phyloP scores from a whole-genome alignment of 345 rosid genomes.

The Arabis alpina region DNA sequence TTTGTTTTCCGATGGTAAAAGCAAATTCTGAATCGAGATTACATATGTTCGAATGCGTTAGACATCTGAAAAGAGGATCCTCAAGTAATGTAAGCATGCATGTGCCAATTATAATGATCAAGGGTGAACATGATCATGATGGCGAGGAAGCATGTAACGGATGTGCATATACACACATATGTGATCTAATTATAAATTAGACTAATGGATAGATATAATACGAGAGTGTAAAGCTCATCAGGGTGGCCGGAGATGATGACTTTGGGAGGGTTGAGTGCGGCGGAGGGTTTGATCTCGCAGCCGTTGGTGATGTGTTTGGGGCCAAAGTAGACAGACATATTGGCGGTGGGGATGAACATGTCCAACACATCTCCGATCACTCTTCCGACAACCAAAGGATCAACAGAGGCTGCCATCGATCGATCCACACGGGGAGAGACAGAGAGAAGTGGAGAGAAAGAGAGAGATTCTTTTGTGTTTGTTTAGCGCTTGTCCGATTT shows the following conservation, averaged over 20 bases:
- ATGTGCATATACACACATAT: slow-evolving; percentile 3
- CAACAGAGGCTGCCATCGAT: slow-evolving; percentile 72
- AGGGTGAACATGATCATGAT: background rate
- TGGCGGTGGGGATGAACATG: slow-evolving; percentile 72
- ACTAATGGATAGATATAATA: slow-evolving; percentile 24
- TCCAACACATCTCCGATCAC: slow-evolving; percentile 89
- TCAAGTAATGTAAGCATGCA: slow-evolving; percentile 31
- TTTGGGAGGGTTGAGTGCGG: slow-evolving; percentile 59
- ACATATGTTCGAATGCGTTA: slow-evolving; percentile 1
- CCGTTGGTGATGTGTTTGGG: slow-evolving; percentile 80
- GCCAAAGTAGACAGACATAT: slow-evolving; percentile 66
- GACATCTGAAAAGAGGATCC: background rate
- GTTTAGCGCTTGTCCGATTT: slow-evolving; percentile 38
- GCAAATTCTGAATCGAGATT: background rate
- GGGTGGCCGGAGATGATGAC: slow-evolving; percentile 65
- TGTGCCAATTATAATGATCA: background rate
- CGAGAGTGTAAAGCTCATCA: slow-evolving; percentile 73
- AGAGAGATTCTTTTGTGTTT: slow-evolving; percentile 16
- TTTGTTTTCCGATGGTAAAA: background rate
- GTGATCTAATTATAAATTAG: background rate
- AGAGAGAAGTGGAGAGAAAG: background rate
- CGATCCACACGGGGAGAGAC: background rate
- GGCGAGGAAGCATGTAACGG: slow-evolving; percentile 10
- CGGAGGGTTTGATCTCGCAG: slow-evolving; percentile 85
- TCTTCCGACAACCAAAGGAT: slow-evolving; percentile 83